phyloP scores from a whole-genome alignment of 768 basidiomycete species.

The Suillus paluster region DNA sequence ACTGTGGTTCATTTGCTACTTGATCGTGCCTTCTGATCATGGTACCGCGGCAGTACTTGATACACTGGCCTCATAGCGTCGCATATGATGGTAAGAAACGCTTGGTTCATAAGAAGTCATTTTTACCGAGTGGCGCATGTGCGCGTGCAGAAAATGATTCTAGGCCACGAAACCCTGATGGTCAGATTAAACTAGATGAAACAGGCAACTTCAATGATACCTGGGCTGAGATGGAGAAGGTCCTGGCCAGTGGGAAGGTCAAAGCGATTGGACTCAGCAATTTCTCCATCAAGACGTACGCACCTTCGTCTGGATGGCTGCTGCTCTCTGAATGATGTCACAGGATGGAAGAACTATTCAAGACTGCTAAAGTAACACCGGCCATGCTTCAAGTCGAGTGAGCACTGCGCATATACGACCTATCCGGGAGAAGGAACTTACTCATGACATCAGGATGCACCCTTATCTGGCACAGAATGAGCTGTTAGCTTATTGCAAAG shows the following conservation, averaged over 20 bases:
- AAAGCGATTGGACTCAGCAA: conserved; percentile 40
- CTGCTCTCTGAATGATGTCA: background rate
- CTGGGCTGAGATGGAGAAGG: conserved; percentile 33
- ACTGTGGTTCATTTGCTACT: conserved; percentile 11
- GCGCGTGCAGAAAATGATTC: conserved; percentile 5
- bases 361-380: conserved; percentile 31
- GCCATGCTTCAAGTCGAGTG: conserved; percentile 40
- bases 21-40: conserved; percentile 16
- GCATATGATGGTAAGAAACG: conserved; percentile 19
- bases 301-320: background rate
- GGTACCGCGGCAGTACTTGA: conserved; percentile 41
- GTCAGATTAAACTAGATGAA: conserved; percentile 20
- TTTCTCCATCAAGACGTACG: conserved; percentile 37
- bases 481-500: conserved; percentile 30
- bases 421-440: background rate
- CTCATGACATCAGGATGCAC: conserved; percentile 36
- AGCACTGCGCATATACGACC: background rate
- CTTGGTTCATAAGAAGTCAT: background rate
- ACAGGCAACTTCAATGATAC: conserved; percentile 28
- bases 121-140: background rate
- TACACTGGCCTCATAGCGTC: conserved; percentile 42
- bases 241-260: conserved; percentile 22
- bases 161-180: conserved; percentile 23
- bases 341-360: conserved; percentile 27
- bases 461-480: conserved; percentile 36